Percentiles rank a stretch among this genome's conserved stretches.
Conservation (phyloP, 768 basidiomycete genomes). For the Phanerochaete sordida region DNA sequence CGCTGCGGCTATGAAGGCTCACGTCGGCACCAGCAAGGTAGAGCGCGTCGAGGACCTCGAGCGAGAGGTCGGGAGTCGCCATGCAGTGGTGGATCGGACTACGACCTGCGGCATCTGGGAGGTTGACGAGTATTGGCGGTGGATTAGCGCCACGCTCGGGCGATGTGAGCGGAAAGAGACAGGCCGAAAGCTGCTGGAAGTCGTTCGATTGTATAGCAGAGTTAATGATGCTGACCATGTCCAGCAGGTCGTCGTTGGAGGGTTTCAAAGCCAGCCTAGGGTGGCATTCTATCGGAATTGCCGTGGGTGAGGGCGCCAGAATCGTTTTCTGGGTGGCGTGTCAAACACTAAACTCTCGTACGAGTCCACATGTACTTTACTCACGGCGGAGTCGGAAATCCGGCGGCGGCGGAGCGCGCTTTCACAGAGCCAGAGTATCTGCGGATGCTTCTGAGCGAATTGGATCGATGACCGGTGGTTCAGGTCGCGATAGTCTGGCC, state of each 20-base stretch:
- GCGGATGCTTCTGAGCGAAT: constrained; percentile 59
- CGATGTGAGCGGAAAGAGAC: constrained; percentile 3
- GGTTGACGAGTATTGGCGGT: constrained; percentile 62
- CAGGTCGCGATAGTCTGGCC: constrained; percentile 69
- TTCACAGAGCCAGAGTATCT: constrained; percentile 70
- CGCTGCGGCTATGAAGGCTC: constrained; percentile 61
- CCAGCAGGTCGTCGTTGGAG: constrained; percentile 4
- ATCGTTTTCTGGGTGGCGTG: no score
- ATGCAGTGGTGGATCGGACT: constrained; percentile 71
- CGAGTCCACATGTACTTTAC: constrained; percentile 22
- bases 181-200: constrained; percentile 7
- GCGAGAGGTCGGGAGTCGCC: constrained; percentile 49
- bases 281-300: not conserved
- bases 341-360: no score
- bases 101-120: constrained; percentile 67
- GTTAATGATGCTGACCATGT: not conserved
- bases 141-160: constrained; percentile 21
- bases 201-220: constrained; percentile 1
- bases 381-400: constrained; percentile 57
- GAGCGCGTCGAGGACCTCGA: constrained; percentile 62
- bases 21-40: constrained; percentile 77
- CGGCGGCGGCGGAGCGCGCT: constrained; percentile 56
- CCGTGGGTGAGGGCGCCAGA: no score
- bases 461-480: constrained; percentile 73
- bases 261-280: constrained; percentile 1